These are phyloP conservation scores for Neurospora tetraspora DNA, from an alignment of 495 filamentous ascomycete species.

Conservation along the genomic window DNA sequence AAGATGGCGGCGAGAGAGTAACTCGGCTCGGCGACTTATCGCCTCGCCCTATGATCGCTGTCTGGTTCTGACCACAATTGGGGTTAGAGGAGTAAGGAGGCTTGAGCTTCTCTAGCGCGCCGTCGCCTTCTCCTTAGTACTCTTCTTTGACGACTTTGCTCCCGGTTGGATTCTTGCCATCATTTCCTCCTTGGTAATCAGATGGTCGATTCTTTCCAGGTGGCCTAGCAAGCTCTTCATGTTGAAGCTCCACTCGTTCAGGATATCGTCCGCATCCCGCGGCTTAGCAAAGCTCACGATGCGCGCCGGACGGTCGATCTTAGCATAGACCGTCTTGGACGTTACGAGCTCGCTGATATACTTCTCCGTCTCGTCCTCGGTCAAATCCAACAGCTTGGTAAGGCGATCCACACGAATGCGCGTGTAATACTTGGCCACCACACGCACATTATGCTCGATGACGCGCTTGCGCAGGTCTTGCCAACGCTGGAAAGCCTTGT, in stretches of 20 bases:
- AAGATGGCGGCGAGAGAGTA: background rate
- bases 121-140: slow-evolving; percentile 21
- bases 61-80: background rate
- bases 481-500: slow-evolving; percentile 75
- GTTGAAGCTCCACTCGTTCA: slow-evolving; percentile 98
- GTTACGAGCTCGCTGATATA: slow-evolving; percentile 94
- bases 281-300: slow-evolving; percentile 90
- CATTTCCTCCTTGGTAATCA: slow-evolving; percentile 99
- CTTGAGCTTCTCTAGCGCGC: slow-evolving; percentile 4
- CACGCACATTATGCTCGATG: slow-evolving; percentile 97
- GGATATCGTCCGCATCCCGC: slow-evolving; percentile 87
- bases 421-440: slow-evolving; percentile 97
- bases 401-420: slow-evolving; percentile 85
- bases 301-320: slow-evolving; percentile 88
- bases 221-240: slow-evolving; percentile 95
- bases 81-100: background rate
- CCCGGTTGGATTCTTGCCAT: slow-evolving; percentile 89
- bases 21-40: background rate
- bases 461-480: slow-evolving; percentile 92
- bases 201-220: slow-evolving; percentile 89
- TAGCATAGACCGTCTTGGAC: slow-evolving; percentile 92
- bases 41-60: background rate
- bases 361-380: slow-evolving; percentile 92
- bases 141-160: slow-evolving; percentile 21
- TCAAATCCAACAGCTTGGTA: slow-evolving; percentile 80